Percentiles rank a stretch among this genome's conserved stretches.
phyloP scores from a whole-genome alignment of 495 filamentous ascomycete genomes.

The Penicillium coffeae region DNA sequence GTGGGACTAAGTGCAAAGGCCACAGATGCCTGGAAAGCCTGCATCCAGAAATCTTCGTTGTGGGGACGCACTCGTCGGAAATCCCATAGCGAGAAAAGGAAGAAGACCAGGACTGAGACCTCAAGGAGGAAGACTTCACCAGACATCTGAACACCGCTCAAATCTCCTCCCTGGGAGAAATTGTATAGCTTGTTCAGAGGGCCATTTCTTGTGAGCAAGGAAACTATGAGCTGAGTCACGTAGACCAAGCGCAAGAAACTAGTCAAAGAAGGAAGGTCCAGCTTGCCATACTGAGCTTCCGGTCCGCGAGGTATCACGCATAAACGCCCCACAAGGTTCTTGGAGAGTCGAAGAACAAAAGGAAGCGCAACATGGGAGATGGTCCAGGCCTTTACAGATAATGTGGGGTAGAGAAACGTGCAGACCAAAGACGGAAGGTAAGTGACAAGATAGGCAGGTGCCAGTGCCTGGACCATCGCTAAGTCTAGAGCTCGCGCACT shows the following conservation, averaged over 20 bases:
- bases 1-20: neutral
- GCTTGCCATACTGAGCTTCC: neutral
- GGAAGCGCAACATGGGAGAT: neutral
- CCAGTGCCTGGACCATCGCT: constrained; percentile 2
- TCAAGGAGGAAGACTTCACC: neutral
- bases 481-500: constrained; percentile 11
- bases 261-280: neutral
- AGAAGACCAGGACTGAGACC: neutral
- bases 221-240: neutral
- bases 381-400: neutral
- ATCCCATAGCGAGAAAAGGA: constrained; percentile 5
- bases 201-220: neutral
- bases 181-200: neutral
- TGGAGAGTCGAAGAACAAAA: neutral
- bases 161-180: neutral
- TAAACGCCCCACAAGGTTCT: neutral
- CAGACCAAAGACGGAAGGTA: neutral
- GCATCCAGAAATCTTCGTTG: neutral
- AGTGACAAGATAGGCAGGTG: constrained; percentile 1
- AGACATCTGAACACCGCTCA: neutral
- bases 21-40: neutral
- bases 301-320: neutral
- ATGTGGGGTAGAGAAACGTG: neutral
- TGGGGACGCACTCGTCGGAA: constrained; percentile 2
- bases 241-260: neutral